A percentile compares a stretch with the other conserved stretches of the same genome.
Conservation (phyloP, 768 basidiomycete genomes). For the Wakefieldia striispora region DNA sequence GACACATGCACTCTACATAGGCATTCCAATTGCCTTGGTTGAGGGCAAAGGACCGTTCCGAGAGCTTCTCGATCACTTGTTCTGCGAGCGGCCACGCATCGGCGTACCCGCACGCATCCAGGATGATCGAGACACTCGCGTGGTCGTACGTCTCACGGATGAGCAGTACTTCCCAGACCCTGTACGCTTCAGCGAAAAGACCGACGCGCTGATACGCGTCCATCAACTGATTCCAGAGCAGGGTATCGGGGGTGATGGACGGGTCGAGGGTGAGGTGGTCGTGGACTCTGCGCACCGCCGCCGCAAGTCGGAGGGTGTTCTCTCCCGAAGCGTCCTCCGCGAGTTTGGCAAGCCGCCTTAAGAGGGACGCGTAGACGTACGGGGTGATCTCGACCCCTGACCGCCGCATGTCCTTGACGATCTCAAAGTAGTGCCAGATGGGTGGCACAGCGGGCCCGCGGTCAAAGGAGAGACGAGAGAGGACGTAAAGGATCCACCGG, state of each 20-base stretch:
- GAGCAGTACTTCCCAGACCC: slow-evolving; percentile 78
- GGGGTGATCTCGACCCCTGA: slow-evolving; percentile 56
- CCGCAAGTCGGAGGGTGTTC: slow-evolving; percentile 36
- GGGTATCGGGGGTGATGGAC: slow-evolving; percentile 65
- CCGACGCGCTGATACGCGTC: slow-evolving; percentile 82
- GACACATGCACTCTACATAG: slow-evolving; percentile 85
- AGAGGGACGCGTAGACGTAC: slow-evolving; percentile 65
- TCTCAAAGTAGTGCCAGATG: slow-evolving; percentile 62
- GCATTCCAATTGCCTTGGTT: slow-evolving; percentile 76
- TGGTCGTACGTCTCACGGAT: slow-evolving; percentile 56
- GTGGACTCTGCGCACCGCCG: slow-evolving; percentile 63
- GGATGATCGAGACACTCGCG: slow-evolving; percentile 73
- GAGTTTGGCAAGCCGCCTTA: slow-evolving; percentile 51
- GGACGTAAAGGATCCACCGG: slow-evolving; percentile 58
- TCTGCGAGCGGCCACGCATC: slow-evolving; percentile 49
- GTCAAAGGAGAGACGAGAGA: slow-evolving; percentile 56
- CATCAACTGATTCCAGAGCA: slow-evolving; percentile 84
- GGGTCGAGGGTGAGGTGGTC: slow-evolving; percentile 77
- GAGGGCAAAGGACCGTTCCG: slow-evolving; percentile 47
- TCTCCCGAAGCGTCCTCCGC: slow-evolving; percentile 33
- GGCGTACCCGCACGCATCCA: slow-evolving; percentile 79
- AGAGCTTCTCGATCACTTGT: slow-evolving; percentile 53
- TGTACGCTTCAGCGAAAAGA: slow-evolving; percentile 66
- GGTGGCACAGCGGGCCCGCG: slow-evolving; percentile 39
- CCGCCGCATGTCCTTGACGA: slow-evolving; percentile 77